Conservation (phyloP, 345 rosid genomes). For the Pistacia vera region DNA sequence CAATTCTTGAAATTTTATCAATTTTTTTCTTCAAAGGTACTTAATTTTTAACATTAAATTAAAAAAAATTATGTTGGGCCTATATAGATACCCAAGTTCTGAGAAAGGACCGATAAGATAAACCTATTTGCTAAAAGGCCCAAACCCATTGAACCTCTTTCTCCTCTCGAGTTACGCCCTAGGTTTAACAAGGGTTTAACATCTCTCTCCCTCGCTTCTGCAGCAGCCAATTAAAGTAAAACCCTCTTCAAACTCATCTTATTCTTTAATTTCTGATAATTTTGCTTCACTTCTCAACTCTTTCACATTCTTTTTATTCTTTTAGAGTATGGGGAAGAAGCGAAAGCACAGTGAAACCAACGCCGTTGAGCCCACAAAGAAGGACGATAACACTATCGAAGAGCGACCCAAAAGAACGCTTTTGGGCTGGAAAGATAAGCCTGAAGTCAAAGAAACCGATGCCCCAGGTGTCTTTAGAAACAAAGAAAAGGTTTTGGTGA, state of each 20-base stretch:
- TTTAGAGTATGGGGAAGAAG: constrained; percentile 63
- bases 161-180: background rate
- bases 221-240: background rate
- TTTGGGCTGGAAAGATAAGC: constrained; percentile 80
- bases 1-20: too few relatives aligned
- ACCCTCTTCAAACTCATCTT: too few relatives aligned
- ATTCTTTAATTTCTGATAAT: background rate
- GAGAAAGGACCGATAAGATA: background rate
- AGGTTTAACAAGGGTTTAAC: constrained; percentile 15
- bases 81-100: background rate
- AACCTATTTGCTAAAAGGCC: background rate
- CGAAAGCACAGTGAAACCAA: constrained; percentile 71
- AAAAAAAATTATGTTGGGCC: background rate
- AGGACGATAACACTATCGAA: constrained; percentile 45
- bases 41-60: background rate
- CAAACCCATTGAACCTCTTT: background rate
- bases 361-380: constrained; percentile 40
- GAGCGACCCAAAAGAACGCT: constrained; percentile 81
- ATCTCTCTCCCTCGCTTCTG: background rate
- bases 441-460: constrained; percentile 32
- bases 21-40: too few relatives aligned
- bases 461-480: constrained; percentile 60
- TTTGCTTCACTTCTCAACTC: background rate
- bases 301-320: background rate
- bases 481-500: constrained; percentile 91